Evolutionary conservation across 768 basidiomycete genomes (phyloP).

Genomic region (Artomyces pyxidatus): DNA sequence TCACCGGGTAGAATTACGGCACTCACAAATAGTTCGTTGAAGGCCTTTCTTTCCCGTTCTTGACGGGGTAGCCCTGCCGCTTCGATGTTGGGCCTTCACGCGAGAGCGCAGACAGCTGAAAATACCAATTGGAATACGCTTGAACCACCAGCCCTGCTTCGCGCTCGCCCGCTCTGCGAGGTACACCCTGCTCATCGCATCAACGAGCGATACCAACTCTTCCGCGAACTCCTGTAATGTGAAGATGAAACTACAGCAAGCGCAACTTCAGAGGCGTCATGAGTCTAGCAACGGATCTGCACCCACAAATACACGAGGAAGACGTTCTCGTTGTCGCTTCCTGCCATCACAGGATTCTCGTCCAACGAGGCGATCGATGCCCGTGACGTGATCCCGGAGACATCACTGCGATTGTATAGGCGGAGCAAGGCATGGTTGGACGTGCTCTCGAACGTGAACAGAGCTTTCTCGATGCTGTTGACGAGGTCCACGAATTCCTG

Average conservation of each 20-base stretch:
- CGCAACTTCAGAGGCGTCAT: slow-evolving; percentile 1
- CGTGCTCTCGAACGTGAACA: slow-evolving; percentile 70
- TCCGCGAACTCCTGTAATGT: slow-evolving; percentile 90
- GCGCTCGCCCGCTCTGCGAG: slow-evolving; percentile 47
- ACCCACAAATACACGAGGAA: slow-evolving; percentile 90
- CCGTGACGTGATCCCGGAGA: slow-evolving; percentile 14
- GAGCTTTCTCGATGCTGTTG: slow-evolving; percentile 58
- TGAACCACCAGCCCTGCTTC: slow-evolving; percentile 31
- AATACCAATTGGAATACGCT: slow-evolving; percentile 21
- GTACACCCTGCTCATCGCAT: slow-evolving; percentile 77
- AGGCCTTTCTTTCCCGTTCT: slow-evolving; percentile 14
- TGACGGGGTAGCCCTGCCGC: neutral
- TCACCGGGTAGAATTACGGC: neutral
- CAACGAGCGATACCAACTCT: slow-evolving; percentile 74
- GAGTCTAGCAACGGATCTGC: neutral
- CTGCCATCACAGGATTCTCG: slow-evolving; percentile 29
- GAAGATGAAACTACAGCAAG: slow-evolving; percentile 73
- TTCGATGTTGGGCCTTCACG: neutral
- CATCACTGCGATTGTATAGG: slow-evolving; percentile 51
- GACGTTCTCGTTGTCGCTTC: slow-evolving; percentile 68
- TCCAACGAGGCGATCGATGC: slow-evolving; percentile 18
- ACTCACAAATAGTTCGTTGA: slow-evolving; percentile 22
- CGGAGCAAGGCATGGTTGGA: slow-evolving; percentile 80
- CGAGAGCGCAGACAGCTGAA: neutral
- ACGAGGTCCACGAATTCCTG: slow-evolving; percentile 60